phyloP scores from a whole-genome alignment of 805 yeast genomes.

The Hemisphaericaspora nanyangensis region DNA sequence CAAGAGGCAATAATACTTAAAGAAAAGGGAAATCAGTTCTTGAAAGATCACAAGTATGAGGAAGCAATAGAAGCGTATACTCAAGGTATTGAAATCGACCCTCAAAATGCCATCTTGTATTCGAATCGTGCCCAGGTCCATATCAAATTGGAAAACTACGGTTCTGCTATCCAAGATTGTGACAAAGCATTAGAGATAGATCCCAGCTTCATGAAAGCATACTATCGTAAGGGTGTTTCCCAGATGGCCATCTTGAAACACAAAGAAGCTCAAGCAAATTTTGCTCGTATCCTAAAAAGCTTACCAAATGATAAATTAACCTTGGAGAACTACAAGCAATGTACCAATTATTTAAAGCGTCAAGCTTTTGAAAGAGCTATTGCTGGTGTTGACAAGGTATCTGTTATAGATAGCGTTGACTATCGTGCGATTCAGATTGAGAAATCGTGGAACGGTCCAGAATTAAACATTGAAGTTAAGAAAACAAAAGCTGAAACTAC shows the following conservation, averaged over 20 bases:
- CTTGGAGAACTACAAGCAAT: conserved; percentile 53
- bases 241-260: conserved; percentile 71
- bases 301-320: conserved; percentile 73
- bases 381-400: conserved; percentile 59
- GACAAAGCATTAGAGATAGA: conserved; percentile 66
- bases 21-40: conserved; percentile 66
- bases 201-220: conserved; percentile 67
- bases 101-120: conserved; percentile 57
- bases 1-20: conserved; percentile 51
- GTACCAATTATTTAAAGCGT: conserved; percentile 62
- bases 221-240: conserved; percentile 85
- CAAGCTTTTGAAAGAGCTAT: conserved; percentile 86
- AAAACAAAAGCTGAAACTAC: conserved; percentile 16
- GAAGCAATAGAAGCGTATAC: conserved; percentile 72
- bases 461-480: conserved; percentile 38
- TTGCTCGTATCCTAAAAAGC: conserved; percentile 54
- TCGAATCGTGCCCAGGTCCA: conserved; percentile 91
- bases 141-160: conserved; percentile 81
- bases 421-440: conserved; percentile 49
- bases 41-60: conserved; percentile 61
- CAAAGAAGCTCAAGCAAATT: conserved; percentile 67
- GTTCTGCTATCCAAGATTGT: conserved; percentile 79
- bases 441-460: conserved; percentile 57
- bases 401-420: conserved; percentile 46
- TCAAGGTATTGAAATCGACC: conserved; percentile 65